These are phyloP conservation scores for Lachancea kluyveri DNA, from an alignment of 805 yeast genomes.

Conservation along the genomic window DNA sequence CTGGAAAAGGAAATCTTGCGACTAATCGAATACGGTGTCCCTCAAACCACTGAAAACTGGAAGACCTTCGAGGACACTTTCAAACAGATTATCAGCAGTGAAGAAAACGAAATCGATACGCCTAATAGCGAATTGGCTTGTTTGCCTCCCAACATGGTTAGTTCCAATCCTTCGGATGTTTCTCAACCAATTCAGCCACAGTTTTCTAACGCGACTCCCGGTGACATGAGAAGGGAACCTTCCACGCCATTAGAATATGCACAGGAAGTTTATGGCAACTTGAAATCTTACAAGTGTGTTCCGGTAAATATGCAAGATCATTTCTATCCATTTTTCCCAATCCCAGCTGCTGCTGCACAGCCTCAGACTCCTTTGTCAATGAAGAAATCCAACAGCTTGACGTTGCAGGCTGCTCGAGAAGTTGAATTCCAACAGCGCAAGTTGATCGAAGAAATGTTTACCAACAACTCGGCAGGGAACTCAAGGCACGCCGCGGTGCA, in stretches of 20 bases:
- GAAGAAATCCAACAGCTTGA: slow-evolving; percentile 34
- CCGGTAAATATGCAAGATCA: slow-evolving; percentile 23
- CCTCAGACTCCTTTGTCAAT: slow-evolving; percentile 93
- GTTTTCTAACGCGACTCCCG: too few relatives aligned
- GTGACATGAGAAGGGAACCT: slow-evolving; percentile 12
- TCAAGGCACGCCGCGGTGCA: too few relatives aligned
- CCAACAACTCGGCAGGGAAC: too few relatives aligned
- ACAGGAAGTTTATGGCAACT: slow-evolving; percentile 24
- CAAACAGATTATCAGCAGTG: slow-evolving; percentile 13
- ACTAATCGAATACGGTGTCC: slow-evolving; percentile 29
- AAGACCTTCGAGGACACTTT: slow-evolving; percentile 18
- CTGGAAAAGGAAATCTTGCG: slow-evolving; percentile 23
- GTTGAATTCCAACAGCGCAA: slow-evolving; percentile 22
- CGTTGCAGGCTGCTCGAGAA: slow-evolving; percentile 18
- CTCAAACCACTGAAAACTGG: slow-evolving; percentile 18
- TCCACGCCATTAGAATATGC: slow-evolving; percentile 27
- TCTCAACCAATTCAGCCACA: too few relatives aligned
- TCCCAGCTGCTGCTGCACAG: too few relatives aligned
- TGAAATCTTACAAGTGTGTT: slow-evolving; percentile 25
- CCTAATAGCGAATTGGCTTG: too few relatives aligned
- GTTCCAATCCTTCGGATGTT: too few relatives aligned
- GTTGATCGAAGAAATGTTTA: slow-evolving; percentile 22
- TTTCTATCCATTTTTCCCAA: too few relatives aligned
- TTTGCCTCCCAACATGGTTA: too few relatives aligned
- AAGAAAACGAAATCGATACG: background rate